These are phyloP conservation scores for Polygonum maritimum DNA, from an alignment of 148 eudicot genomes.

Conservation along the genomic window DNA sequence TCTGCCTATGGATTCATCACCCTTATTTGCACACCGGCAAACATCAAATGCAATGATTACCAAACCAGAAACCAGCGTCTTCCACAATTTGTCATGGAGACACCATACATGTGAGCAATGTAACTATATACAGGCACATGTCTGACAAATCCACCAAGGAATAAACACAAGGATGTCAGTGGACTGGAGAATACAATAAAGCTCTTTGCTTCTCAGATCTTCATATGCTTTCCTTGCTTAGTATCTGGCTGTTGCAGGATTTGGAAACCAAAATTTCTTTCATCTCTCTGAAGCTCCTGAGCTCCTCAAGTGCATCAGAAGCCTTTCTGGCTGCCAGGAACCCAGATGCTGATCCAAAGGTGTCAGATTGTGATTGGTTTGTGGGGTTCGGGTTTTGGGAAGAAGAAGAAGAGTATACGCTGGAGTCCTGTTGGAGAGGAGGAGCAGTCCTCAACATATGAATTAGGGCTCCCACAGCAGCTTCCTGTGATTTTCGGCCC, in stretches of 20 bases:
- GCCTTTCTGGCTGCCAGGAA: slow-evolving; percentile 53
- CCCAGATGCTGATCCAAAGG: slow-evolving; percentile 40
- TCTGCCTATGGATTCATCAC: not conserved
- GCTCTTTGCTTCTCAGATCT: not conserved
- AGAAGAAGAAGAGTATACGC: slow-evolving; percentile 38
- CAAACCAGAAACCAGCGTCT: not conserved
- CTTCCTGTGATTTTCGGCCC: slow-evolving; percentile 70
- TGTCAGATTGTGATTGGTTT: slow-evolving; percentile 31
- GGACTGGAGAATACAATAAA: not conserved
- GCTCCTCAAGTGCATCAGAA: slow-evolving; percentile 86
- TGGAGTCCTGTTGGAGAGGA: slow-evolving; percentile 75
- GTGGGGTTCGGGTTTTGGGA: slow-evolving; percentile 22
- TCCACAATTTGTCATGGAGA: not conserved
- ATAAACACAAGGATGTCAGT: not conserved
- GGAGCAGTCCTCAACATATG: slow-evolving; percentile 83
- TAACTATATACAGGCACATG: not conserved
- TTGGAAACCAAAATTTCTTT: slow-evolving; percentile 70
- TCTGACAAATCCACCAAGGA: not conserved
- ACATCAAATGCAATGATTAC: not conserved
- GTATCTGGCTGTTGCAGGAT: slow-evolving; percentile 27
- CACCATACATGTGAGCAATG: not conserved
- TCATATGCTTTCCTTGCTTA: slow-evolving; percentile 14
- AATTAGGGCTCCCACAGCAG: slow-evolving; percentile 80
- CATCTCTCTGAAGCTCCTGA: slow-evolving; percentile 52
- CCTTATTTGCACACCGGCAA: not conserved